Evolutionary conservation across 2,329 filamentous ascomycete genomes (phyloP).

Genomic region (Hortaea werneckii): DNA sequence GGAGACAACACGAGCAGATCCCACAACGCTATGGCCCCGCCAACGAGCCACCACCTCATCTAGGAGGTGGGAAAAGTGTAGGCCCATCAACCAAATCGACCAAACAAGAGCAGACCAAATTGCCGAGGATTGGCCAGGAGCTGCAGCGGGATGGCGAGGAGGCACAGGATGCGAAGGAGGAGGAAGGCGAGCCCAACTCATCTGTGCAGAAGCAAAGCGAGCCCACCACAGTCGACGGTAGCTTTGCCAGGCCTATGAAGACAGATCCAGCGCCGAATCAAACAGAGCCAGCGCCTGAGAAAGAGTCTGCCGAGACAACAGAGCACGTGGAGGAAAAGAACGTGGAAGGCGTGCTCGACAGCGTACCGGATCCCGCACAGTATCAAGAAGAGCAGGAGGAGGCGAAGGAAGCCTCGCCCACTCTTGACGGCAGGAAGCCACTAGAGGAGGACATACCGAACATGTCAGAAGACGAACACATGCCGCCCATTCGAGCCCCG

Average conservation of each 20-base stretch:
- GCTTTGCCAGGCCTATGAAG: neutral
- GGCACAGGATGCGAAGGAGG: slow-evolving; percentile 9
- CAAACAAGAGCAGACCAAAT: slow-evolving; percentile 8
- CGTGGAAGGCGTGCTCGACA: slow-evolving; percentile 19
- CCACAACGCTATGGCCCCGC: slow-evolving; percentile 38
- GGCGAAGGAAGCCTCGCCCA: slow-evolving; percentile 4
- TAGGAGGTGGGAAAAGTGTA: slow-evolving; percentile 19
- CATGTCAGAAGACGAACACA: slow-evolving; percentile 27
- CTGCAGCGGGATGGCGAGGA: slow-evolving; percentile 21
- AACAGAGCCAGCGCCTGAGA: slow-evolving; percentile 13
- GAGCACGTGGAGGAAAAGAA: slow-evolving; percentile 12
- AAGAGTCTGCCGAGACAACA: slow-evolving; percentile 11
- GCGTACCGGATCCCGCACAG: slow-evolving; percentile 16
- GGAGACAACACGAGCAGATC: slow-evolving; percentile 20
- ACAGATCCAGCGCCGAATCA: neutral
- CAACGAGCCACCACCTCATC: slow-evolving; percentile 35
- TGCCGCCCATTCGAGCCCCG: slow-evolving; percentile 40
- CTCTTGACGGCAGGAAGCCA: neutral
- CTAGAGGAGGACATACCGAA: slow-evolving; percentile 19
- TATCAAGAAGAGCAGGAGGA: slow-evolving; percentile 10
- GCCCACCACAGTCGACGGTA: slow-evolving; percentile 11
- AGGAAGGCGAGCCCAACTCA: slow-evolving; percentile 3
- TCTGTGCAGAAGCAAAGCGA: slow-evolving; percentile 8
- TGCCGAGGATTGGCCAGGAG: slow-evolving; percentile 23
- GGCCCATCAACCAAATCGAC: slow-evolving; percentile 9